phyloP scores from a whole-genome alignment of 495 filamentous ascomycete species.

The Trichoderma virens region DNA sequence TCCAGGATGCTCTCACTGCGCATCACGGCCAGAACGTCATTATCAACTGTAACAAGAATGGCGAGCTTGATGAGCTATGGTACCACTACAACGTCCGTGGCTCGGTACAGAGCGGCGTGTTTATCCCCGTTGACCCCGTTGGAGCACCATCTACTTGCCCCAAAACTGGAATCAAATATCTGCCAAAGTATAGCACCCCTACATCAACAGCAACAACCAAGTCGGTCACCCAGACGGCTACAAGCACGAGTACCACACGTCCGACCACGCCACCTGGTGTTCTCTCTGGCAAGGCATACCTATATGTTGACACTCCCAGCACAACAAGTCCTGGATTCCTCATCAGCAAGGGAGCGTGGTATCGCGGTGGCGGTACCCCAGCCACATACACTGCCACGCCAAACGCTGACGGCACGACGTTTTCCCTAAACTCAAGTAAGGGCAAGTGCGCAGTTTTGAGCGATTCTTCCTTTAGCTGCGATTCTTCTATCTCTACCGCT shows the following conservation, averaged over 20 bases:
- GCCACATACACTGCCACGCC: constrained; percentile 54
- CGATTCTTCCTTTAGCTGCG: constrained; percentile 41
- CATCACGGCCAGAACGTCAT: constrained; percentile 54
- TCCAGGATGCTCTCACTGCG: constrained; percentile 49
- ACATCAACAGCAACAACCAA: constrained; percentile 13
- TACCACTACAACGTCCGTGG: constrained; percentile 73
- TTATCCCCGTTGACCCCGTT: constrained; percentile 37
- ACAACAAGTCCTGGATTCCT: constrained; percentile 56
- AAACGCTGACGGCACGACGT: constrained; percentile 30
- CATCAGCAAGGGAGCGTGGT: constrained; percentile 65
- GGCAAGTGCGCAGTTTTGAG: constrained; percentile 45
- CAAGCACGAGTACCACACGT: background rate
- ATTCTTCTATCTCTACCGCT: constrained; percentile 31
- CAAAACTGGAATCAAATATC: constrained; percentile 22
- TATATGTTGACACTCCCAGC: constrained; percentile 44
- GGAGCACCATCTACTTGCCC: constrained; percentile 16
- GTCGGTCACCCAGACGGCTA: background rate
- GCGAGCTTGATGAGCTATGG: constrained; percentile 62
- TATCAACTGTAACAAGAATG: constrained; percentile 49
- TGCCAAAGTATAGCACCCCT: constrained; percentile 21
- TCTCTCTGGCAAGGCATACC: constrained; percentile 45
- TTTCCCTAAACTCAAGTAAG: constrained; percentile 54
- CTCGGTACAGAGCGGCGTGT: constrained; percentile 58
- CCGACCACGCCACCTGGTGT: too few species aligned
- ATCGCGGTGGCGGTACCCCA: constrained; percentile 53